Evolutionary conservation across 805 yeast species (phyloP), one percentile per base, ranked within the genome.

Genomic region (Ogataea glucozyma): DNA sequence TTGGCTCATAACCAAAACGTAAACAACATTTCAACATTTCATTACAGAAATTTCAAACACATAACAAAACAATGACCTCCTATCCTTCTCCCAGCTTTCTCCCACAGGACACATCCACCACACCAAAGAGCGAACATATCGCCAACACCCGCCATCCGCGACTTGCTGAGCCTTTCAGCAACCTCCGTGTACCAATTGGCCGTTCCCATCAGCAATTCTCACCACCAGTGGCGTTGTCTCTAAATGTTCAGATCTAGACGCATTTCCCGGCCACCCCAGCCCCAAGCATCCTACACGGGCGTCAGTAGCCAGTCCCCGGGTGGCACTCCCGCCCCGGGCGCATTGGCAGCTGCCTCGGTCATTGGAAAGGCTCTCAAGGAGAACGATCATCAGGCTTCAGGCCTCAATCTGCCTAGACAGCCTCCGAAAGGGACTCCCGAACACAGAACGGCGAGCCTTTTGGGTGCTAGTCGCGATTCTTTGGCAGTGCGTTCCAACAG

Each of bases 301-400:
- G 58, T 51, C 39, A 41, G 49, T 32, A 29, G 39, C 18, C 48
- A 41, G 21, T 31, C 55, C 8, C 35, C 35, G n/a, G 45, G 53
- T 21, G 26, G 56, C 8, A 49, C 58, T 2, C 66, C 72, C 8
- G 65, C 69, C 44, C 65, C 78, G 3, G 75, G 75, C 37, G 86
- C 86, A 1, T 51, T 80, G 19, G 86, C 85, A 6, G 86, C 86
- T 19, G 85, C 85, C 3, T 63, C 76, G 6, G 78, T 78, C 3
- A 72, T 76, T 45, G 81, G 81, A 2, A 63, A 64, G 39, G 78
- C 80, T 1, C 45, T 75, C 40, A 68, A 65, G 50, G 64, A 71
- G 47, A 62, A 60, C 35, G 55, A 58, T 41, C 56, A 62, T 38
- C 49, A 56, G 23, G 46, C 65, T 52, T 44, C 48, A 49, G 53